phyloP scores from a whole-genome alignment of 1,284 basidiomycete genomes.

The Wallemia ichthyophaga region DNA sequence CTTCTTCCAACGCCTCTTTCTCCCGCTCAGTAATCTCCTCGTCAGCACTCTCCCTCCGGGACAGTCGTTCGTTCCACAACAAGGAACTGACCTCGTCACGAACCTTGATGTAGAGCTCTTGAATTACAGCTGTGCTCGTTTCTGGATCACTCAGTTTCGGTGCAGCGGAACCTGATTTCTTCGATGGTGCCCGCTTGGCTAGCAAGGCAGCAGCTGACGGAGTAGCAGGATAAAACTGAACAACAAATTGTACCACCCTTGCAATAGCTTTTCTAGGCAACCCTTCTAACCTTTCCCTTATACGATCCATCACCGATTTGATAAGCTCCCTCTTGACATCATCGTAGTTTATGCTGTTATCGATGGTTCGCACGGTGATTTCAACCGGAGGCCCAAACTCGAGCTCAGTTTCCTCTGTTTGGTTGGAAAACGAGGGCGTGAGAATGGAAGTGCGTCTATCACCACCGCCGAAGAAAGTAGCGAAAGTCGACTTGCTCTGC shows the following conservation, averaged over 20 bases:
- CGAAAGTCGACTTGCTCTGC: neutral
- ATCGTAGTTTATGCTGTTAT: neutral
- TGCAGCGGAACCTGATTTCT: neutral
- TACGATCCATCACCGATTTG: neutral
- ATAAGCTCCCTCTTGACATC: neutral
- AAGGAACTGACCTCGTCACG: neutral
- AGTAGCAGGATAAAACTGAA: neutral
- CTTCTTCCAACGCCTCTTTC: constrained; percentile 20
- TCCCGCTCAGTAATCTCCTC: constrained; percentile 15
- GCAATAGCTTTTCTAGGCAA: neutral
- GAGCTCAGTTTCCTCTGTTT: neutral
- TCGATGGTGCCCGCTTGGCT: neutral
- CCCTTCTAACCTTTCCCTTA: neutral
- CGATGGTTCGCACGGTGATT: neutral
- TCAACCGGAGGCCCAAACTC: neutral
- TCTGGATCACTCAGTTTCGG: neutral
- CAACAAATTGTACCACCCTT: neutral
- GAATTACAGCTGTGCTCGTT: neutral
- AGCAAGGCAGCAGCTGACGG: neutral
- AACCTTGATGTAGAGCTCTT: neutral
- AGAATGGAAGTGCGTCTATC: neutral
- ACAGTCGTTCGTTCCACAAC: neutral
- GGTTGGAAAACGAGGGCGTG: neutral
- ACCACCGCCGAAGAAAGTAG: neutral
- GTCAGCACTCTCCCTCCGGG: constrained; percentile 8